Evolutionary conservation across 2,329 filamentous ascomycete species (phyloP).

Genomic region (Phialophora verrucosa): DNA sequence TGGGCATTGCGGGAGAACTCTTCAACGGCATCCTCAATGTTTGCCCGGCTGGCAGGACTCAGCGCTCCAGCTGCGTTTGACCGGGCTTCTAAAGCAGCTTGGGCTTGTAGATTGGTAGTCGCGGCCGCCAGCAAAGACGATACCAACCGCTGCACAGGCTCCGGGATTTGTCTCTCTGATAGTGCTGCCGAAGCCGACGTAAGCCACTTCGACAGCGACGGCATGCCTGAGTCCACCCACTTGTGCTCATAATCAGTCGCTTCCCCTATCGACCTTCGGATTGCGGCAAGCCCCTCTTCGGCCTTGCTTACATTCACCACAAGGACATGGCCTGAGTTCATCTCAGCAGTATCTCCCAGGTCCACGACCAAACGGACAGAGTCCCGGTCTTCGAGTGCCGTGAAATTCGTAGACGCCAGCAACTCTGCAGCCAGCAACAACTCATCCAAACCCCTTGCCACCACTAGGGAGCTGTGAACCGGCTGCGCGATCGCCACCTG

Average conservation of each 20-base stretch:
- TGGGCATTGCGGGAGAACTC: slow-evolving; percentile 82
- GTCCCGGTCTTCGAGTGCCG: slow-evolving; percentile 47
- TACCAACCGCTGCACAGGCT: slow-evolving; percentile 70
- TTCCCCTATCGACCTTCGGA: slow-evolving; percentile 72
- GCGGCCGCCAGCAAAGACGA: slow-evolving; percentile 64
- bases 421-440: slow-evolving; percentile 54
- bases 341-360: slow-evolving; percentile 52
- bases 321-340: slow-evolving; percentile 44
- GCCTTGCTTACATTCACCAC: slow-evolving; percentile 70
- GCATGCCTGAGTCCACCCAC: slow-evolving; percentile 75
- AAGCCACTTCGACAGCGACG: slow-evolving; percentile 70
- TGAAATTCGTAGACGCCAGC: slow-evolving; percentile 44
- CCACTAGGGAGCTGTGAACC: slow-evolving; percentile 79
- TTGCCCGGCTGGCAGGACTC: slow-evolving; percentile 46
- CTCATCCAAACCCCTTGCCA: slow-evolving; percentile 74
- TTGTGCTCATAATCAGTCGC: slow-evolving; percentile 73
- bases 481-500: slow-evolving; percentile 75
- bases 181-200: slow-evolving; percentile 35
- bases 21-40: slow-evolving; percentile 66
- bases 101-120: slow-evolving; percentile 42
- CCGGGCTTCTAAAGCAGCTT: slow-evolving; percentile 39
- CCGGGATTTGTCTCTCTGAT: slow-evolving; percentile 63
- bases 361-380: slow-evolving; percentile 65
- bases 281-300: slow-evolving; percentile 65
- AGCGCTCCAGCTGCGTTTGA: slow-evolving; percentile 47